A percentile compares a stretch with the other conserved stretches of the same genome.
Conservation (phyloP, 2,329 filamentous ascomycete species). For the Ascochyta fabae region DNA sequence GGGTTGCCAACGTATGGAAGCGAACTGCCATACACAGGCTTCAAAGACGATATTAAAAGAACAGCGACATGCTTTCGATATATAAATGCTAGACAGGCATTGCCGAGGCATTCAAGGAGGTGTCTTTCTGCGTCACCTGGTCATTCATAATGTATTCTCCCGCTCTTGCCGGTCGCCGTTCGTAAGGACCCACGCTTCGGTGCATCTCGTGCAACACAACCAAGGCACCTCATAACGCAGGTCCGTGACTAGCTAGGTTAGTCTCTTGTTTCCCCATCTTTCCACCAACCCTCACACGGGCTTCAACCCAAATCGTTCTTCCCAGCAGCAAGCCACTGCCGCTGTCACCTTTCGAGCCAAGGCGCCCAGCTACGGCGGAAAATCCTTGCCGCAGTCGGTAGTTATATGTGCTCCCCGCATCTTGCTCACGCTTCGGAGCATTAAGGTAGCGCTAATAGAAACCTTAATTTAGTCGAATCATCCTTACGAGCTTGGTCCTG, state of each 20-base stretch:
- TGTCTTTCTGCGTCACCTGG: neutral
- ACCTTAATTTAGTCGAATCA: slow-evolving; percentile 5
- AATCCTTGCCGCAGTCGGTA: slow-evolving; percentile 9
- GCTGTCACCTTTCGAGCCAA: slow-evolving; percentile 1
- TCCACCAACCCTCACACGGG: slow-evolving; percentile 11
- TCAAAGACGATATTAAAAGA: neutral
- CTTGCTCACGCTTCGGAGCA: neutral
- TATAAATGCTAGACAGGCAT: neutral
- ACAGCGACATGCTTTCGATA: neutral
- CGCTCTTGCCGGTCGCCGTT: neutral
- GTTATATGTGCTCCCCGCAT: slow-evolving; percentile 5
- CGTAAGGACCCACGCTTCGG: neutral
- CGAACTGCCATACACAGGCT: neutral
- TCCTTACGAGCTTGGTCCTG: neutral
- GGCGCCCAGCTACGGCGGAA: neutral
- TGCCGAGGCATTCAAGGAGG: neutral
- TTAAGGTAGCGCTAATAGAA: slow-evolving; percentile 2
- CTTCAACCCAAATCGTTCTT: neutral
- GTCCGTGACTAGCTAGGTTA: neutral
- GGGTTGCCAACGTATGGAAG: neutral
- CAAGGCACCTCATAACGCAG: neutral
- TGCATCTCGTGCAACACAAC: neutral
- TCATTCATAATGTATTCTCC: neutral
- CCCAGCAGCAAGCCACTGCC: slow-evolving; percentile 1
- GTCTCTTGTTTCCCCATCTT: neutral